Evolutionary conservation across 2,329 filamentous ascomycete species (phyloP).

Genomic region (Anthostomella pinea): DNA sequence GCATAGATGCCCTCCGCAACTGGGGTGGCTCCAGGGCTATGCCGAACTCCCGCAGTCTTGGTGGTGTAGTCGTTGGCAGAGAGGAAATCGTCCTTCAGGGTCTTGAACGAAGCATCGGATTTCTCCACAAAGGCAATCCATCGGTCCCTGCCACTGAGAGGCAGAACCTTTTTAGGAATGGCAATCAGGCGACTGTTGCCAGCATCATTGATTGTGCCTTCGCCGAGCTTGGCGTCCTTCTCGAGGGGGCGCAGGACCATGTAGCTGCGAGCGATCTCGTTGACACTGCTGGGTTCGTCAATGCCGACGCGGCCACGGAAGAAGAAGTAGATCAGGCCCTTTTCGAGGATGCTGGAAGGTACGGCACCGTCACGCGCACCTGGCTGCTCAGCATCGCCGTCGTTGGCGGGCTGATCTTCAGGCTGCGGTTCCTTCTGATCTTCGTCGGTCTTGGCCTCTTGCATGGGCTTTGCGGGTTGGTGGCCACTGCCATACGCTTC

Average conservation of each 20-base stretch:
- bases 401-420: conserved; percentile 42
- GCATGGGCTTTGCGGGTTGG: conserved; percentile 6
- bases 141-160: conserved; percentile 62
- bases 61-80: conserved; percentile 67
- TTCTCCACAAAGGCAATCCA: conserved; percentile 87
- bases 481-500: conserved; percentile 22
- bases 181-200: conserved; percentile 70
- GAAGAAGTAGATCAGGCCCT: conserved; percentile 90
- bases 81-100: conserved; percentile 73
- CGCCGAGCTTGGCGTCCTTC: conserved; percentile 63
- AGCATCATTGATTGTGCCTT: conserved; percentile 44
- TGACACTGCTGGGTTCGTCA: conserved; percentile 64
- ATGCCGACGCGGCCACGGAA: conserved; percentile 73
- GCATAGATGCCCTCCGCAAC: conserved; percentile 86
- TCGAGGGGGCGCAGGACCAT: conserved; percentile 75
- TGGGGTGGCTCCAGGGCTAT: conserved; percentile 66
- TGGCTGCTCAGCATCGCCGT: conserved; percentile 23
- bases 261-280: conserved; percentile 75
- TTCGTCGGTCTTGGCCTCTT: conserved; percentile 7
- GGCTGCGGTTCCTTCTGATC: conserved; percentile 1
- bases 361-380: conserved; percentile 33
- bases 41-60: conserved; percentile 68
- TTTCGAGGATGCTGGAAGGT: conserved; percentile 67
- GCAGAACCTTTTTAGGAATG: conserved; percentile 81
- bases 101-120: conserved; percentile 58